These are phyloP conservation scores for Thuja plicata DNA, from an alignment of 83 land plant genomes.

Conservation along the genomic window DNA sequence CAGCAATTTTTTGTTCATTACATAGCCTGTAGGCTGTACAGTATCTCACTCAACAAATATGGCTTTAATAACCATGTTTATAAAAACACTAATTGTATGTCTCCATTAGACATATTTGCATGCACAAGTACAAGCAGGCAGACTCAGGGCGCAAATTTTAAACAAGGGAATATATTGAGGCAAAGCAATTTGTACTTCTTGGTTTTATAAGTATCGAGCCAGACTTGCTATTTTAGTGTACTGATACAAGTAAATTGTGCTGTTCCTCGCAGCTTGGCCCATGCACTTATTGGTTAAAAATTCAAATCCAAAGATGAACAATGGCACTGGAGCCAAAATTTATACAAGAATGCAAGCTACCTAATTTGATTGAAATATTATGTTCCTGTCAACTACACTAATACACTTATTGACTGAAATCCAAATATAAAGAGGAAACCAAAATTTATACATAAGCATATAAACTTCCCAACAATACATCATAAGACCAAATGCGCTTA, in stretches of 20 bases:
- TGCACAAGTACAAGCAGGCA: not conserved
- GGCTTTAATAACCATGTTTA: not conserved
- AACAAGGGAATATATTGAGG: not conserved
- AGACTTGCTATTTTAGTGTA: not conserved
- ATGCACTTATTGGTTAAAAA: conserved; percentile 1
- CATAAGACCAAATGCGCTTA: not conserved
- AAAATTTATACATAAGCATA: not conserved
- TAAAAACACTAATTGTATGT: not conserved
- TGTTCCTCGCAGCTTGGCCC: not conserved
- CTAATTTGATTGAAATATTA: not conserved
- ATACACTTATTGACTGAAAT: not conserved
- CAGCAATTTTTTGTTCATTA: not conserved
- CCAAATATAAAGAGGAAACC: conserved; percentile 10
- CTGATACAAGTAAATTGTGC: not conserved
- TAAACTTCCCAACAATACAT: not conserved
- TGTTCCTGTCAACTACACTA: not conserved
- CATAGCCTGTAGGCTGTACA: not conserved
- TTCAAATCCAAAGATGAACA: not conserved
- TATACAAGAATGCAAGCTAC: not conserved
- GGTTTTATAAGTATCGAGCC: not conserved
- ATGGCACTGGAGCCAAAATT: not conserved
- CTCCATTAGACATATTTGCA: not conserved
- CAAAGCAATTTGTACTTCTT: not conserved
- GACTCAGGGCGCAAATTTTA: not conserved
- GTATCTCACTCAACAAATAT: conserved; percentile 2